Conservation (phyloP, 768 basidiomycete genomes). For the Kwoniella mangroviensis region DNA sequence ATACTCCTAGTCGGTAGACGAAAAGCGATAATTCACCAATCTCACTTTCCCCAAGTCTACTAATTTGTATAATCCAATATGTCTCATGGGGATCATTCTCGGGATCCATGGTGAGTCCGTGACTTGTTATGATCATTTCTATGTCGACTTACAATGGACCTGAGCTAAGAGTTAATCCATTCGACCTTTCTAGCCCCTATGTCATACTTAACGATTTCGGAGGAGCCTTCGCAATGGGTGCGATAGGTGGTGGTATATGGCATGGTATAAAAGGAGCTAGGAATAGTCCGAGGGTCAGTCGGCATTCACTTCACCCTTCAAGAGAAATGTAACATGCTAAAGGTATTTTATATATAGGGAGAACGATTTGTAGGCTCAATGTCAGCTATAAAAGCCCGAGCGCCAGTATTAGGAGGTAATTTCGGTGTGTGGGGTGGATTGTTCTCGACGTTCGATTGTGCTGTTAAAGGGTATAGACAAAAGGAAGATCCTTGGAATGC, state of each 20-base stretch:
- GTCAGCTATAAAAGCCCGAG: constrained; percentile 95
- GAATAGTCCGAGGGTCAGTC: constrained; percentile 86
- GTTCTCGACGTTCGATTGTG: constrained; percentile 98
- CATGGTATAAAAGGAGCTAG: constrained; percentile 97
- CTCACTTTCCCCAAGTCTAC: background rate
- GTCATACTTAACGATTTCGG: constrained; percentile 98
- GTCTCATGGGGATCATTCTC: constrained; percentile 89
- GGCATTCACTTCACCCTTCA: background rate
- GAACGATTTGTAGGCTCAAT: constrained; percentile 92
- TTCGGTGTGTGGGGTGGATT: constrained; percentile 79
- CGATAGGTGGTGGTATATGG: constrained; percentile 97
- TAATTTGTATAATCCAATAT: constrained; percentile 59
- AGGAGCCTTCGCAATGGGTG: constrained; percentile 96
- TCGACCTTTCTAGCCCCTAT: constrained; percentile 73
- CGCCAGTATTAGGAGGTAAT: constrained; percentile 97
- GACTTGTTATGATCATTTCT: background rate
- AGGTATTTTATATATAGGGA: constrained; percentile 64
- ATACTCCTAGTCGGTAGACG: too few species aligned
- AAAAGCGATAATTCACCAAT: background rate
- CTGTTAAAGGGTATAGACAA: constrained; percentile 93
- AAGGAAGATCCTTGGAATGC: constrained; percentile 99
- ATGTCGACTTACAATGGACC: background rate
- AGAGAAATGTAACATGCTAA: background rate
- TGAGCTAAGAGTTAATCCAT: background rate
- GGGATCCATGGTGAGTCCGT: constrained; percentile 79